Conservation (phyloP, 2,329 filamentous ascomycete species). For the Colletotrichum euphorbiae region DNA sequence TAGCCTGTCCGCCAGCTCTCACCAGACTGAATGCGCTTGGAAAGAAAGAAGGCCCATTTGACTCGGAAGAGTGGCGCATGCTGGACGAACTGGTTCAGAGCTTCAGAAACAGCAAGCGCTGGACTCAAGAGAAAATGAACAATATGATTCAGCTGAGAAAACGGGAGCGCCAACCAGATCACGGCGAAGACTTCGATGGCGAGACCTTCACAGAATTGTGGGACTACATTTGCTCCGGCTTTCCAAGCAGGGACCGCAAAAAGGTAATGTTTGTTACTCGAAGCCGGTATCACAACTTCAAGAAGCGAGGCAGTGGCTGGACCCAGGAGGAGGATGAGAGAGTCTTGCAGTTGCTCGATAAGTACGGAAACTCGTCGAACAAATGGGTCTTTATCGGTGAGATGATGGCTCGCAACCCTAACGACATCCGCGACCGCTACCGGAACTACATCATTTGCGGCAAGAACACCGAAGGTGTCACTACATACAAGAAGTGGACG, state of each 20-base stretch:
- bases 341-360: constrained; percentile 58
- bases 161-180: constrained; percentile 45
- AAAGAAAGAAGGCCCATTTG: constrained; percentile 53
- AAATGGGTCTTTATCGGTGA: constrained; percentile 70
- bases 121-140: constrained; percentile 61
- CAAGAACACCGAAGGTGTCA: constrained; percentile 54
- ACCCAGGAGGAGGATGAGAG: constrained; percentile 68
- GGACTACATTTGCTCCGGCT: constrained; percentile 58
- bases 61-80: constrained; percentile 54
- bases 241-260: constrained; percentile 62
- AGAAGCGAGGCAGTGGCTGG: constrained; percentile 69
- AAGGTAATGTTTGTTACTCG: constrained; percentile 69
- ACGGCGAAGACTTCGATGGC: constrained; percentile 48
- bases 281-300: constrained; percentile 74
- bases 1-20: too few species aligned
- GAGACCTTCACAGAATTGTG: constrained; percentile 60
- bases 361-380: constrained; percentile 57
- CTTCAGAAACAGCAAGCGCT: constrained; percentile 56
- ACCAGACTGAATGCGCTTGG: neutral
- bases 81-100: constrained; percentile 56
- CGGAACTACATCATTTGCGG: constrained; percentile 74
- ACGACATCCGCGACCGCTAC: constrained; percentile 77
- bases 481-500: constrained; percentile 65
- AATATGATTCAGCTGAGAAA: constrained; percentile 51
- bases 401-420: constrained; percentile 71